Evolutionary conservation across 2,329 filamentous ascomycete species (phyloP), one percentile per base, ranked within the genome.

Genomic region (Drechslera avenae): DNA sequence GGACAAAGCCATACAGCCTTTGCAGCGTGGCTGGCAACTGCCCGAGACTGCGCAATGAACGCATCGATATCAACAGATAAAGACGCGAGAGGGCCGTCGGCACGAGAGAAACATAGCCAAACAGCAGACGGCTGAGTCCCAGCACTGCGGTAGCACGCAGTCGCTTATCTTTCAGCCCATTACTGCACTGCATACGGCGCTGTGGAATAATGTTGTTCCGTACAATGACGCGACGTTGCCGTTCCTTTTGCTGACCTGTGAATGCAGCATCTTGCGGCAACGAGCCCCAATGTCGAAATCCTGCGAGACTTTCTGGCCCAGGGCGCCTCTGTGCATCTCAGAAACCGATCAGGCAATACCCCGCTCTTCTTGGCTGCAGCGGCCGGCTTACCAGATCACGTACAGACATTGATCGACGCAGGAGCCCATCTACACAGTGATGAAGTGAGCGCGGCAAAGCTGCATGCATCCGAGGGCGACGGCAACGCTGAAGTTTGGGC

Each of bases 351-450:
- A 48, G 82, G 81, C 18, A 78, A 81, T 58, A 85, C 83, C 41
- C 82, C 83, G 50, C 75, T 86, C 41, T 85, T 83, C 67, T 73
- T 85, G 44, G 83, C 83, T 3, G 83, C 83, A 40, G 81, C 81
- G 57, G 80, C 81, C 23, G 82, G 82, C 39, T 69, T 83, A 47
- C 67, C 73, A 42, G 78, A 82, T 40, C 81, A 85, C 60, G 82
- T 84, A 51, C 63, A 73, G 54, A 73, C 83, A 37, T 73, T 86
- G 39, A 76, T 78, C 37, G 77, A 80, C 64, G 81, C 81, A 12
- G 83, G 83, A 14, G 83, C 82, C 18, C 83, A 86, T 75, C 71
- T 85, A 59, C 82, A 85, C 63, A 76, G 79, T 3, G 81, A 83
- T 52, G 83, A 86, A 71, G 69, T 79, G 57, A 73, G 73, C 21